phyloP scores from a whole-genome alignment of 2,329 filamentous ascomycete species.

The Aspergillus cejpii region DNA sequence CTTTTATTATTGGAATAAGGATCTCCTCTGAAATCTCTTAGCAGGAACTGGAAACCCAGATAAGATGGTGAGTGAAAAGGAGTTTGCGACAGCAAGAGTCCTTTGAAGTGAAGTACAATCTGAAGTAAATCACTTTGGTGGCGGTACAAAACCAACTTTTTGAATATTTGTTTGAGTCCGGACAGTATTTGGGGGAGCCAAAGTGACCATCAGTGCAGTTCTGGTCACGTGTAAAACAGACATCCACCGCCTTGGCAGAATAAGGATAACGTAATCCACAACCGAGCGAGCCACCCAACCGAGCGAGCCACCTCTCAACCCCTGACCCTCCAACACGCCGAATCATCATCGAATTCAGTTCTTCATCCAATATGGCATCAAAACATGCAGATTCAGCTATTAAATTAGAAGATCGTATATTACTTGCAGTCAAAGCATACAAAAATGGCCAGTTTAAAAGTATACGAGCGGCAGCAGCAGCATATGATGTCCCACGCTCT shows the following conservation, averaged over 20 bases:
- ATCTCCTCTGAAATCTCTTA: conserved; percentile 5
- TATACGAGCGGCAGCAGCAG: too few species aligned
- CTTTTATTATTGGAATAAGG: not conserved
- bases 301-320: too few species aligned
- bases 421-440: too few species aligned
- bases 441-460: too few species aligned
- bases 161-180: conserved; percentile 11
- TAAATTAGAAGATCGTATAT: too few species aligned
- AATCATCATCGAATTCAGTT: too few species aligned
- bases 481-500: too few species aligned
- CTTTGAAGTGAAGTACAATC: conserved; percentile 23
- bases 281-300: too few species aligned
- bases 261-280: too few species aligned
- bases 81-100: conserved; percentile 10
- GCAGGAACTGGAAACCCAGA: conserved; percentile 11
- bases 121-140: conserved; percentile 34
- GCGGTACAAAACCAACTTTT: conserved; percentile 37
- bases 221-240: conserved; percentile 6
- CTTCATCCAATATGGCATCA: too few species aligned
- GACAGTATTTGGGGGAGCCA: conserved; percentile 11
- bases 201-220: conserved; percentile 1
- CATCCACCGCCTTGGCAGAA: conserved; percentile 12
- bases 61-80: conserved; percentile 8
- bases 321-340: too few species aligned
- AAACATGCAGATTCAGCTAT: too few species aligned